phyloP scores from a whole-genome alignment of 75 land plant genomes.

The Sequoia sempervirens region DNA sequence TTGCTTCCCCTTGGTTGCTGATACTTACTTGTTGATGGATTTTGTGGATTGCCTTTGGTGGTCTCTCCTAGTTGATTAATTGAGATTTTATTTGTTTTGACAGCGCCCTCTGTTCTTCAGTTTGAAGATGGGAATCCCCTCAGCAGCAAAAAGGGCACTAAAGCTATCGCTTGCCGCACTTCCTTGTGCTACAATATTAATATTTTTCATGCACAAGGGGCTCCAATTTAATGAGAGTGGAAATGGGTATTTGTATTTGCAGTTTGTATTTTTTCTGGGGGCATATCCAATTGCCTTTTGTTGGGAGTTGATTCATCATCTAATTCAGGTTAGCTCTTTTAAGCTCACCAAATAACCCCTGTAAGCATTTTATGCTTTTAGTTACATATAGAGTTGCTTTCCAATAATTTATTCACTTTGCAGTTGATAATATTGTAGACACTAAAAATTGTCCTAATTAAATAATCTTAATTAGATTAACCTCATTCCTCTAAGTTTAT shows the following conservation, averaged over 20 bases:
- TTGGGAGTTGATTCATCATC: conserved; percentile 82
- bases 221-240: conserved; percentile 8
- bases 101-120: conserved; percentile 89
- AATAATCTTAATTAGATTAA: no score
- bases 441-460: no score
- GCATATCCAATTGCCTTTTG: conserved; percentile 43
- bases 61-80: neutral
- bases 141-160: conserved; percentile 38
- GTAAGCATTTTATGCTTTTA: neutral
- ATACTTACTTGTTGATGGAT: neutral
- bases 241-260: conserved; percentile 33
- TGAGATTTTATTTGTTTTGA: conserved; percentile 8
- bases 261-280: conserved; percentile 50
- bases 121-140: conserved; percentile 78
- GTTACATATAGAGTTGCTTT: neutral
- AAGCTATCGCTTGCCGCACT: conserved; percentile 45
- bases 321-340: conserved; percentile 62
- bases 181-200: conserved; percentile 34
- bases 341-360: no score
- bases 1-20: neutral
- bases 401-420: neutral
- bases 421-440: neutral
- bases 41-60: neutral
- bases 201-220: conserved; percentile 28
- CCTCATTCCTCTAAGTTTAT: no score